Evolutionary conservation across 2,329 filamentous ascomycete genomes (phyloP), one percentile per base, ranked within the genome.

Genomic region (Claviceps maximensis): DNA sequence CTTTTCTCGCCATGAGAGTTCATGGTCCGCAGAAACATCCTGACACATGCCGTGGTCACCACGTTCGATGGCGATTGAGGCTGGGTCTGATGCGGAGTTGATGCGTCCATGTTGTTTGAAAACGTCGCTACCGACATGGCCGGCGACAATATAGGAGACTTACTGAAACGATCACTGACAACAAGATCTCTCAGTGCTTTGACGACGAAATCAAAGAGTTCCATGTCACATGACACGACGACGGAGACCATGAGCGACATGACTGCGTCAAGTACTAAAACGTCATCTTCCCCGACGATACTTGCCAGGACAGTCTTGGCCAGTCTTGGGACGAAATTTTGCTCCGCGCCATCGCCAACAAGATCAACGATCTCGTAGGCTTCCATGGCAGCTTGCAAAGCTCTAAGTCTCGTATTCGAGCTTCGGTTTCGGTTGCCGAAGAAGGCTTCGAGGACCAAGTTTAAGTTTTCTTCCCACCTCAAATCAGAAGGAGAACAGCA

Each of bases 1-100:
- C 83, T 79, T 66, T 90, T 91, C 15, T 67, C 67, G 8, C 78
- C 77, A 52, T 86, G 82, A 31, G 70, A 72, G 58, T 83, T 82
- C 70, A 94, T 80, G 13, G 81, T 80, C 50, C 81, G 78, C 58
- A 90, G 78, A 65, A 95, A 95, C 50, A 94, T 82, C 56, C 78
- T 80, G 44, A 89, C 82, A 54, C 88, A 81, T 2, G 84, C 86
- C 53, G 76, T 79, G 0, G 83, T 78, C 47, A 87, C 83, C 44
- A 90, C 80, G 58, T 89, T 87, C 3, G 82, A 82, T 1, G 79
- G 76, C 25, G 82, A 84, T 58, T 76, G 59, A 9, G 67, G 64
- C 8, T 66, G 63, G 0, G 17, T 31, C 31, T 23, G 29, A 12
- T 58, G 15, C 4, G 62, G 42, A n/a, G 56, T 50, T 21, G 60